Conservation (phyloP, 2,329 filamentous ascomycete species). For the Colletotrichum sp. region DNA sequence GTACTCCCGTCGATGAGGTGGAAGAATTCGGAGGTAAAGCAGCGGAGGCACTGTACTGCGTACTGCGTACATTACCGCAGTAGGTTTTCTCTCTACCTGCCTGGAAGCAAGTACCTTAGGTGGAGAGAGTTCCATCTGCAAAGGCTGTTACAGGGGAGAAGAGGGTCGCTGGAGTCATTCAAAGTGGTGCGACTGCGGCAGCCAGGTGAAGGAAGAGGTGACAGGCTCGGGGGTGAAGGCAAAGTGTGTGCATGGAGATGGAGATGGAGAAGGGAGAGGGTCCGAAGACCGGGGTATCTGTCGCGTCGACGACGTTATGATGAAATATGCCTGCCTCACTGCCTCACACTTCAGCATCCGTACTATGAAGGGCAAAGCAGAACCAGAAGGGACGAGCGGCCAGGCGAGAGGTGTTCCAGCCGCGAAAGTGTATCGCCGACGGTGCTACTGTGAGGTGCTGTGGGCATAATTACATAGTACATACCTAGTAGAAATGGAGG, state of each 20-base stretch:
- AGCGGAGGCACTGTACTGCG: background rate
- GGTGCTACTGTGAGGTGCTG: background rate
- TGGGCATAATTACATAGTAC: no score
- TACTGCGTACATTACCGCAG: background rate
- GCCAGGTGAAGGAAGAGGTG: background rate
- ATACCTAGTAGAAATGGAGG: background rate
- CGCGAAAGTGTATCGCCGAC: background rate
- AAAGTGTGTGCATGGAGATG: background rate
- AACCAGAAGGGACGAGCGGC: slow-evolving; percentile 12
- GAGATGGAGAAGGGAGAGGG: background rate
- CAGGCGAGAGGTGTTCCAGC: slow-evolving; percentile 8
- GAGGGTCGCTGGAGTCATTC: slow-evolving; percentile 6
- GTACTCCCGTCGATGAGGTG: background rate
- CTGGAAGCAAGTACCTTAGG: background rate
- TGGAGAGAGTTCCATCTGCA: slow-evolving; percentile 7
- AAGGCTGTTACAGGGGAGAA: slow-evolving; percentile 7
- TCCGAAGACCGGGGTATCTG: slow-evolving; percentile 2
- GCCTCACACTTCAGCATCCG: background rate
- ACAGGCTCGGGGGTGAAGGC: background rate
- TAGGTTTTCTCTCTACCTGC: background rate
- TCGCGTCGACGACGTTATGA: background rate
- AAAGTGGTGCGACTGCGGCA: background rate
- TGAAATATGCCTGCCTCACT: background rate
- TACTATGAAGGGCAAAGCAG: background rate
- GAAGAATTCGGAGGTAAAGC: background rate